Evolutionary conservation across 495 filamentous ascomycete species (phyloP).

Genomic region (Xylaria cubensis): DNA sequence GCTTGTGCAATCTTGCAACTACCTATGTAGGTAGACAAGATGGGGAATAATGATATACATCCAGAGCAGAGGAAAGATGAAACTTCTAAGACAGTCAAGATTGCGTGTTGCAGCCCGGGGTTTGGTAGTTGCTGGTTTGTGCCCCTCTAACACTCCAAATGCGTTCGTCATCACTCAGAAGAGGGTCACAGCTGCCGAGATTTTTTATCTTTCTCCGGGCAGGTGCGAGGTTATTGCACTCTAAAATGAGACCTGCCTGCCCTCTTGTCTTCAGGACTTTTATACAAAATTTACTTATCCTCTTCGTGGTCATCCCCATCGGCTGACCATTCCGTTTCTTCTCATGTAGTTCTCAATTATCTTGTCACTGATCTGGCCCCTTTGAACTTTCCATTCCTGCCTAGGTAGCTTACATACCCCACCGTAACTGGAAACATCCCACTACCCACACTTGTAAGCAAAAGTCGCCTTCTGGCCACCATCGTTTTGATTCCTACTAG

Average conservation of each 20-base stretch:
- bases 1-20: not conserved
- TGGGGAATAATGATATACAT: not conserved
- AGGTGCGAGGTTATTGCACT: not conserved
- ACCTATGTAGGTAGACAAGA: not conserved
- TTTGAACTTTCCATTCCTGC: not conserved
- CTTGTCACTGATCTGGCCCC: not conserved
- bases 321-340: not conserved
- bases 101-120: slow-evolving; percentile 11
- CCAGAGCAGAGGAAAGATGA: not conserved
- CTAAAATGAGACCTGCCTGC: not conserved
- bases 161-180: not conserved
- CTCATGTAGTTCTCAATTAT: not conserved
- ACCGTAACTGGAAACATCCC: not conserved
- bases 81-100: not conserved
- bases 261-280: not conserved
- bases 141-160: slow-evolving; percentile 2
- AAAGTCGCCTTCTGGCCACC: not conserved
- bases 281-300: not conserved
- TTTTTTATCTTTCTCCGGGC: not conserved
- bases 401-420: not conserved
- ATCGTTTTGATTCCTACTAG: not conserved
- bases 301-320: not conserved
- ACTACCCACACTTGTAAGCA: not conserved
- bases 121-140: slow-evolving; percentile 15
- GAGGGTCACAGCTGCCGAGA: not conserved